phyloP scores from a whole-genome alignment of 768 basidiomycete species.

The Collybia mongolica region DNA sequence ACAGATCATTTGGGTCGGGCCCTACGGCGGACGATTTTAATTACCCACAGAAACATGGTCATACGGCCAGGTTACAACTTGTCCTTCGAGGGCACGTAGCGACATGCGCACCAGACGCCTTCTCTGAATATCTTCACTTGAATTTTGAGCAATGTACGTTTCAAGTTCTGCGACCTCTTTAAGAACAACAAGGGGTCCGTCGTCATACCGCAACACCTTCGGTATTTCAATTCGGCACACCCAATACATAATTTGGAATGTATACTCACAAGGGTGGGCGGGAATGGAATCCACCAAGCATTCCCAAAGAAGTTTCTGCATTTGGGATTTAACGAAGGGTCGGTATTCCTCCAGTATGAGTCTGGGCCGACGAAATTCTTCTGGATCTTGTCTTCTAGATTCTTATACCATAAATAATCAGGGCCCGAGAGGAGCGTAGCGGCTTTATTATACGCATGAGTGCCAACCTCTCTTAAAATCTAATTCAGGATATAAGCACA shows the following conservation, averaged over 20 bases:
- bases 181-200: constrained; percentile 50
- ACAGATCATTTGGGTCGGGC: neutral
- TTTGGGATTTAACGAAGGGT: constrained; percentile 22
- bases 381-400: constrained; percentile 53
- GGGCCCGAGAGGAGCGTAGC: constrained; percentile 45
- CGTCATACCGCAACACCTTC: constrained; percentile 71
- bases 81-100: constrained; percentile 64
- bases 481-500: constrained; percentile 22
- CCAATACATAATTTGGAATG: neutral
- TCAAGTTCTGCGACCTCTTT: constrained; percentile 50
- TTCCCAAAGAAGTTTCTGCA: constrained; percentile 66
- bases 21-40: neutral
- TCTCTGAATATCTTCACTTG: constrained; percentile 41
- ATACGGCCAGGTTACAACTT: constrained; percentile 63
- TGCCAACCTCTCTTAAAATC: constrained; percentile 76
- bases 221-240: constrained; percentile 1
- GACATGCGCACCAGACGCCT: constrained; percentile 60
- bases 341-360: constrained; percentile 58
- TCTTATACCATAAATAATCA: constrained; percentile 42
- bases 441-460: constrained; percentile 51
- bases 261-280: constrained; percentile 60
- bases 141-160: constrained; percentile 62
- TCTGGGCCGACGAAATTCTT: constrained; percentile 67
- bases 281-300: constrained; percentile 81
- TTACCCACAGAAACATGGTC: constrained; percentile 49